A percentile compares a stretch with the other conserved stretches of the same genome.
phyloP scores from a whole-genome alignment of 108 stramenopile species.

The Asterionellopsis glacialis region DNA sequence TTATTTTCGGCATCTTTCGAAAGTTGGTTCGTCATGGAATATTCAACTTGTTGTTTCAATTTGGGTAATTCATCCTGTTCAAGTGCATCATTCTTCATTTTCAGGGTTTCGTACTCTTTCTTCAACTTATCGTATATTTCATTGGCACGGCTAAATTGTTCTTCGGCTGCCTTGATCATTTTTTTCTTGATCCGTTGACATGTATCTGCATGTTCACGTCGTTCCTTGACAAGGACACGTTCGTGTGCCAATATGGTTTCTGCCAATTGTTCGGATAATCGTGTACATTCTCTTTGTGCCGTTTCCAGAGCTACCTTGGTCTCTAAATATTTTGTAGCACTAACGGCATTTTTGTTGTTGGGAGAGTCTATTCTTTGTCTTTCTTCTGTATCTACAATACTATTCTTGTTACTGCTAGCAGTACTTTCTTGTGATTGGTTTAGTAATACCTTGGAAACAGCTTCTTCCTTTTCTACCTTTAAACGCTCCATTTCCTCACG shows the following conservation, averaged over 20 bases:
- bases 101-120: constrained; percentile 33
- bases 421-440: constrained; percentile 37
- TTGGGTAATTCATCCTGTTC: constrained; percentile 18
- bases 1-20: constrained; percentile 17
- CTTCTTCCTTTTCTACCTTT: constrained; percentile 38
- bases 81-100: constrained; percentile 20
- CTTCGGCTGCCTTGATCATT: constrained; percentile 46
- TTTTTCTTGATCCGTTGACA: constrained; percentile 36
- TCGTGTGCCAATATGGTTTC: constrained; percentile 7
- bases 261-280: not conserved
- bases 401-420: not conserved
- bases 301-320: constrained; percentile 2
- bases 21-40: constrained; percentile 13
- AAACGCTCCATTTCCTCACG: constrained; percentile 20
- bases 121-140: constrained; percentile 42
- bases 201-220: constrained; percentile 21
- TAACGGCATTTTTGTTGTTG: too few relatives aligned
- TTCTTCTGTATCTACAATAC: not conserved
- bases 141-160: constrained; percentile 46
- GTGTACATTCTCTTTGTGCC: constrained; percentile 7
- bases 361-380: too few relatives aligned
- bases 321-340: too few relatives aligned
- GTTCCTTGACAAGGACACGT: constrained; percentile 22
- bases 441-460: constrained; percentile 36
- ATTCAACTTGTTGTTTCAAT: constrained; percentile 18